Base-by-base conservation (phyloP, 1,284 basidiomycete genomes). In the Trichosporon sp. region DNA sequence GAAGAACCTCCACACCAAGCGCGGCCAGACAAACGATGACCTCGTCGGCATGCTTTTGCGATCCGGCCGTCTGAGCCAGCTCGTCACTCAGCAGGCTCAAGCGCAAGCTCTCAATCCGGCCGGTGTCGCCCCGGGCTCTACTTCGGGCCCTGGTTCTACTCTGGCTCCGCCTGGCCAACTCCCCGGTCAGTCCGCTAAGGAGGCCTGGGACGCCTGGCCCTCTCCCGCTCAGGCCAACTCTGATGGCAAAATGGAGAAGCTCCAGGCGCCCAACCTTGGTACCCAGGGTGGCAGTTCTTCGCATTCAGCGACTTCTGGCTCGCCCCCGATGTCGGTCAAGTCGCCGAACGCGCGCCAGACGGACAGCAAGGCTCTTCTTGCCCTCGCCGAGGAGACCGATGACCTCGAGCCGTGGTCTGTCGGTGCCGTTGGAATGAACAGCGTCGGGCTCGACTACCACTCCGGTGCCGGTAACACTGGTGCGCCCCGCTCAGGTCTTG, bases 1-100 rank as follows among this genome's bases (percentile, higher is more conserved):
- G 87, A 99, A 99, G 86, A 98, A 99, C 75, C 80, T 99, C 54
- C 95, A 99, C 77, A 96, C 93, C 23, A 95, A 94, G 81, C 84
- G 92, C 44, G 89, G 89, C n/a, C 86, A 86, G 11, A 76, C 80
- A 1, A 78, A 82, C 14, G 80, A 81, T 33, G 80, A 81, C 71
- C 67, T 77, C 64, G 77, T 76, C 58, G 78, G 69, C 58, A 71
- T 71, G 65, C 72, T 74, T 25, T 61, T 78, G 29, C 65, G 77
- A 56, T 72, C 70, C 10, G 78, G 78, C 10, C 64, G 76, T 52
- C 64, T 77, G 29, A 70, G 73, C 14, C 65, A 59, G 65, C 67
- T 61, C 33, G 67, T 56, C 23, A 65, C 37, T 6, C 69, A 65
- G 59, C 65, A 66, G 59, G 60, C 61, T 7, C 64, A 65, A 37